phyloP scores from a whole-genome alignment of 148 eudicot species.

The Euryodendron excelsum region DNA sequence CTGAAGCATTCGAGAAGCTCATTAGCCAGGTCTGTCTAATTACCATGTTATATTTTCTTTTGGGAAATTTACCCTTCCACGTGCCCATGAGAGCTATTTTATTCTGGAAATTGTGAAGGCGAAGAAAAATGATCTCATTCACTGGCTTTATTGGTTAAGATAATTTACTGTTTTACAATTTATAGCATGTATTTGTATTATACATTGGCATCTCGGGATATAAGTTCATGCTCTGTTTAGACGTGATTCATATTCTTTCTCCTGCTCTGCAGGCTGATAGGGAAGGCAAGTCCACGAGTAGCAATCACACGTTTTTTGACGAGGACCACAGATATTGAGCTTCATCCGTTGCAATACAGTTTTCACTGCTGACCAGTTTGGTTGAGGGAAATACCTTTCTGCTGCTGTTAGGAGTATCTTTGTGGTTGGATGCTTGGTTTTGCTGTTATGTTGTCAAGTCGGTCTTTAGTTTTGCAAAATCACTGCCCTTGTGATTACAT shows the following conservation, averaged over 20 bases:
- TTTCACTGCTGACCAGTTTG: neutral
- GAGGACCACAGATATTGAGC: slow-evolving; percentile 43
- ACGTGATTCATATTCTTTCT: neutral
- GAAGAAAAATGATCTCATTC: neutral
- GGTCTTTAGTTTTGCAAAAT: neutral
- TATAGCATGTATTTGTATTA: neutral
- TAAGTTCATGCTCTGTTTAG: neutral
- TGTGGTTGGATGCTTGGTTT: neutral
- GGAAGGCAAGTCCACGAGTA: slow-evolving; percentile 23
- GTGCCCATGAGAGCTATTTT: neutral
- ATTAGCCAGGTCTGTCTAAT: slow-evolving; percentile 51
- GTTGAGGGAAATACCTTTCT: neutral
- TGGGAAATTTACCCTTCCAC: neutral
- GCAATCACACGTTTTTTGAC: slow-evolving; percentile 27
- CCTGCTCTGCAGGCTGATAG: slow-evolving; percentile 35
- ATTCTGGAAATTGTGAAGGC: neutral
- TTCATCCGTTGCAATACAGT: neutral
- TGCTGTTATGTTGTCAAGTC: neutral
- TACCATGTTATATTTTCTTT: neutral
- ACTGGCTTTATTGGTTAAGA: neutral
- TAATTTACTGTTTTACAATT: neutral
- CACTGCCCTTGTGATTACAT: neutral
- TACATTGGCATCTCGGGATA: neutral
- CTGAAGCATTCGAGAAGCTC: slow-evolving; percentile 60
- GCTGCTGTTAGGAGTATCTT: slow-evolving; percentile 1